phyloP scores from a whole-genome alignment of 2,329 filamentous ascomycete species.

The Emmonsia crescens region DNA sequence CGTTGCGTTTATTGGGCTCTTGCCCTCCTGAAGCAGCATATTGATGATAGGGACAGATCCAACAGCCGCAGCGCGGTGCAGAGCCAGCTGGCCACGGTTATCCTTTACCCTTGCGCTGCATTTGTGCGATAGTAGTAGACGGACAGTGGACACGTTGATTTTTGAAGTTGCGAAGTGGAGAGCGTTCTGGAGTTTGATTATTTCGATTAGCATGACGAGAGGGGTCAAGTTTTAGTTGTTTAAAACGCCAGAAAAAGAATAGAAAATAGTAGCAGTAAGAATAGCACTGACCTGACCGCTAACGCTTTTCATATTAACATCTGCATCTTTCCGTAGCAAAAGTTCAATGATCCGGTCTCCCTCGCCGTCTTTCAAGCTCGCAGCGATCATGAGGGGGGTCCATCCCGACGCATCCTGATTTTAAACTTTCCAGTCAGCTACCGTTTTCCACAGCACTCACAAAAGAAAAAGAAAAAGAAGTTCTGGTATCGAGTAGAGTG shows the following conservation, averaged over 20 bases:
- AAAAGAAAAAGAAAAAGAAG: neutral
- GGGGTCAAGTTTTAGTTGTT: neutral
- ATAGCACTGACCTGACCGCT: constrained; percentile 30
- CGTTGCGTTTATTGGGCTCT: constrained; percentile 71
- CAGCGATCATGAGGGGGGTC: constrained; percentile 42
- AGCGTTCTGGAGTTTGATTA: constrained; percentile 50
- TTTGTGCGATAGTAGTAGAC: constrained; percentile 61
- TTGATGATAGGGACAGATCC: constrained; percentile 82
- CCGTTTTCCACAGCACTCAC: neutral
- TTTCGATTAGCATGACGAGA: neutral
- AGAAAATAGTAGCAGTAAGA: neutral
- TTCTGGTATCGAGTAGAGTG: neutral
- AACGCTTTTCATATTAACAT: constrained; percentile 34
- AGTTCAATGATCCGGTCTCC: constrained; percentile 36
- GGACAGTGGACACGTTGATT: constrained; percentile 69
- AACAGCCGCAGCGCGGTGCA: constrained; percentile 84
- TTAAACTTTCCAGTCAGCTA: neutral
- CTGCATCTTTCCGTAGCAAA: constrained; percentile 37
- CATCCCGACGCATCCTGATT: constrained; percentile 38
- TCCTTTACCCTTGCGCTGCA: constrained; percentile 75
- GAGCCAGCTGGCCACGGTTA: constrained; percentile 73
- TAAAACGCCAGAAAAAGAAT: neutral
- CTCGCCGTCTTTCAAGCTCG: constrained; percentile 36
- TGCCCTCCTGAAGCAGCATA: constrained; percentile 60
- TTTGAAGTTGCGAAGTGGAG: constrained; percentile 91